Evolutionary conservation across 768 basidiomycete genomes (phyloP), one percentile per base, ranked within the genome.

Genomic region (Hysterangium stoloniferum): DNA sequence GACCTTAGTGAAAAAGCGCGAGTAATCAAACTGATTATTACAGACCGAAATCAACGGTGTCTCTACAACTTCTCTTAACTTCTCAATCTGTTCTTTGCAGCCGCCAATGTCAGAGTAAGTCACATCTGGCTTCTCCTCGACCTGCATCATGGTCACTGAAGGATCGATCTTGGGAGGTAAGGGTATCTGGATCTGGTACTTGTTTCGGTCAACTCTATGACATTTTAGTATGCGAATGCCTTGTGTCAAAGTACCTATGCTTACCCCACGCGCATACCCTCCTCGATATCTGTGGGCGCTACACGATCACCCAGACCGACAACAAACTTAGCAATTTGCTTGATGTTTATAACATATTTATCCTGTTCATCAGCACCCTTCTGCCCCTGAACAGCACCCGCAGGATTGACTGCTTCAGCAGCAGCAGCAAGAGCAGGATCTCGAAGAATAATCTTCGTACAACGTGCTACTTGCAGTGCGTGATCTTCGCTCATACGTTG

Each of bases 241-340:
- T 7, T 13, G 45, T 19, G 42, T 51, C 15, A 32, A 32, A 57
- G 50, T 45, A 5, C 37, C 15, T 33, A 34, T 34, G 72, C 89
- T 62, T 62, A 97, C 95, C 95, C 96, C 34, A 99, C 96, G 48
- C 96, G 85, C 96, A 99, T 99, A n/a, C 96, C 96, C 72, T 99
- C 96, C 66, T 99, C 96, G 47, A 99, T 93, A 71, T 99, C 96
- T 2, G 95, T 96, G 9, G 93, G 89, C 20, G 96, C 90, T 1
- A 99, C 93, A 35, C 92, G 84, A 58, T 99, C 96, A 17, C 93
- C 94, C 4, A 99, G 71, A 17, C 93, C 96, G 36, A 99, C 96
- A 8, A 99, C 96, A 63, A 97, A 98, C 69, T 99, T 99, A 7
- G 96, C 96, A 62, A 98, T 96, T 71, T 99, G 96, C 66, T 97